Percentiles rank a stretch among this genome's conserved stretches.
phyloP scores from a whole-genome alignment of 495 filamentous ascomycete species.

The Achaetomiella virescens region DNA sequence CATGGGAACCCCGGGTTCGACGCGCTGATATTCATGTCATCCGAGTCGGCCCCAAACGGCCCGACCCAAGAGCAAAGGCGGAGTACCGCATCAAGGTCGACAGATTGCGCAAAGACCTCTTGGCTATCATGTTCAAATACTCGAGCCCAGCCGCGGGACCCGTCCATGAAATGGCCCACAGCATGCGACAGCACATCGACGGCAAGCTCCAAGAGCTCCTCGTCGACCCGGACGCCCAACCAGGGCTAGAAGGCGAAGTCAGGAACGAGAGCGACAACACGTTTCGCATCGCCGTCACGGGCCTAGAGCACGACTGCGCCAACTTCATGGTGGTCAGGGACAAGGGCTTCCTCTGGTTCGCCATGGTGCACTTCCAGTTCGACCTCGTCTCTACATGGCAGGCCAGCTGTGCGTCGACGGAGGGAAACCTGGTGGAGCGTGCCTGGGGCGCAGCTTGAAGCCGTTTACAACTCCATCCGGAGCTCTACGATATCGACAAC shows the following conservation, averaged over 20 bases:
- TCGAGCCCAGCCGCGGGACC: constrained; percentile 56
- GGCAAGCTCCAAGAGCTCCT: constrained; percentile 41
- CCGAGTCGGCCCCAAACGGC: not conserved
- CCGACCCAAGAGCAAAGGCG: constrained; percentile 35
- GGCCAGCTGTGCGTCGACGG: constrained; percentile 46
- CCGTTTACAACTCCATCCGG: constrained; percentile 40
- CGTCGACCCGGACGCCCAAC: constrained; percentile 37
- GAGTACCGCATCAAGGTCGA: constrained; percentile 47
- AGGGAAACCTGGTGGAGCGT: constrained; percentile 45
- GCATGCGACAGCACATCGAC: constrained; percentile 41
- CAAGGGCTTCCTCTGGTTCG: constrained; percentile 47
- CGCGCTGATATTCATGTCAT: constrained; percentile 37
- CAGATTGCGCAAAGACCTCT: constrained; percentile 36
- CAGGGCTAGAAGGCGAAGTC: constrained; percentile 37
- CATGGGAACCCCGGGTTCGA: constrained; percentile 38
- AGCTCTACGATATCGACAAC: constrained; percentile 39
- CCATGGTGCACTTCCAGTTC: constrained; percentile 44
- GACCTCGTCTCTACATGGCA: constrained; percentile 49
- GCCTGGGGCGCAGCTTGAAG: constrained; percentile 43
- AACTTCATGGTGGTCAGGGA: constrained; percentile 34
- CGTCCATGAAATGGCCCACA: constrained; percentile 50
- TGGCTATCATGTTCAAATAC: constrained; percentile 46
- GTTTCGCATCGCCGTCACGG: constrained; percentile 40
- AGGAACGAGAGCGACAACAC: constrained; percentile 38
- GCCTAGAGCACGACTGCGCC: constrained; percentile 38